Conservation (phyloP, 768 basidiomycete genomes). For the Boletus coccyginus region DNA sequence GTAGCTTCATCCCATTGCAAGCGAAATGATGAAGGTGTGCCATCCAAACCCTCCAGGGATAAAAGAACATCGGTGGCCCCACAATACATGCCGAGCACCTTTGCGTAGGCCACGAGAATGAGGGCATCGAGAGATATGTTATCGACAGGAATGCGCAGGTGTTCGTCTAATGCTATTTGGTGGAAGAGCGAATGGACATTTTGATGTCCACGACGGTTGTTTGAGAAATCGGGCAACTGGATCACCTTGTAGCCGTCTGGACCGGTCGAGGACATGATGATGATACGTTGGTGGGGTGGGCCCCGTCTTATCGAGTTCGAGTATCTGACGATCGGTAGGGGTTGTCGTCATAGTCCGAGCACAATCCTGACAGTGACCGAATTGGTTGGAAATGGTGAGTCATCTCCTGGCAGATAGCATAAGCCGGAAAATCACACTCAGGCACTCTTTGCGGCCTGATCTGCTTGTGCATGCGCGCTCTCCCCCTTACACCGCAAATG, state of each 20-base stretch:
- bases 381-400: no score
- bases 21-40: slow-evolving; percentile 6
- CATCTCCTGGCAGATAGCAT: no score
- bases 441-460: no score
- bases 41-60: slow-evolving; percentile 9
- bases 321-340: no score
- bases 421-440: no score
- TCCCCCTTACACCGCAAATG: no score
- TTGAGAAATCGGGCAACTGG: slow-evolving; percentile 22
- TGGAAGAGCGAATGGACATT: not conserved
- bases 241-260: not conserved
- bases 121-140: slow-evolving; percentile 4
- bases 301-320: no score
- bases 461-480: no score
- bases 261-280: not conserved
- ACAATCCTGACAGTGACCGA: no score
- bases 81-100: slow-evolving; percentile 24
- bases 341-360: no score
- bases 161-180: slow-evolving; percentile 2
- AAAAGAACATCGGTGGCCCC: slow-evolving; percentile 19
- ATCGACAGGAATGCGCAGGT: not conserved
- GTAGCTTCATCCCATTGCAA: slow-evolving; percentile 18
- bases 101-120: slow-evolving; percentile 21
- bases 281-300: no score
- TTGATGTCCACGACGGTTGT: slow-evolving; percentile 10